A percentile compares a stretch with the other conserved stretches of the same genome.
Evolutionary conservation across 495 filamentous ascomycete genomes (phyloP).

Genomic region (Saxophila tyrrhenica): DNA sequence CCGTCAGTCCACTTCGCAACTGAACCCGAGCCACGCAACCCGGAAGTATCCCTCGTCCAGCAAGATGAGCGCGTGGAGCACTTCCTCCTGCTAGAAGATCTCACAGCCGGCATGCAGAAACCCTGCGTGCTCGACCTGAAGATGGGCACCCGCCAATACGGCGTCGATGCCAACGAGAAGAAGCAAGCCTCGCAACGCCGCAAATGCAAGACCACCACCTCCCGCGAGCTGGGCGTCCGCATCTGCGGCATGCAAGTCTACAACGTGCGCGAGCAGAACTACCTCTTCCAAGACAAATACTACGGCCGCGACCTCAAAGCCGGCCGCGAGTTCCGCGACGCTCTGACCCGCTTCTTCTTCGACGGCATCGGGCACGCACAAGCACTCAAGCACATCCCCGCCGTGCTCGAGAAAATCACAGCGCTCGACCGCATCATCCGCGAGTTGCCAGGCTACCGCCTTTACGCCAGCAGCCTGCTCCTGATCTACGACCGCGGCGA

Average conservation of each 20-base stretch:
- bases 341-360: slow-evolving; percentile 79
- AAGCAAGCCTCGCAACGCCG: slow-evolving; percentile 86
- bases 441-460: slow-evolving; percentile 70
- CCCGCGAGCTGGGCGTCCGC: slow-evolving; percentile 78
- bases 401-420: slow-evolving; percentile 71
- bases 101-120: slow-evolving; percentile 91
- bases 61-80: slow-evolving; percentile 69
- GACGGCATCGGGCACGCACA: slow-evolving; percentile 73
- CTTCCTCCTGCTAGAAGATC: slow-evolving; percentile 90
- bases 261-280: slow-evolving; percentile 72
- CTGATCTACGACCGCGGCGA: slow-evolving; percentile 84
- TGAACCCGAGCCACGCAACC: slow-evolving; percentile 46
- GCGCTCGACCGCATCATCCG: slow-evolving; percentile 73
- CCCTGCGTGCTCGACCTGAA: slow-evolving; percentile 96
- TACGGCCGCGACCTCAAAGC: slow-evolving; percentile 83
- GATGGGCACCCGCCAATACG: slow-evolving; percentile 98
- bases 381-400: slow-evolving; percentile 72
- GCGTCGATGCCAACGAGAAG: slow-evolving; percentile 81
- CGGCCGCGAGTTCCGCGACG: slow-evolving; percentile 80
- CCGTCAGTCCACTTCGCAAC: neutral
- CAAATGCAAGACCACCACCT: slow-evolving; percentile 89
- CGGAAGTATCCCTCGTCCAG: slow-evolving; percentile 65
- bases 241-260: slow-evolving; percentile 94
- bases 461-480: slow-evolving; percentile 89
- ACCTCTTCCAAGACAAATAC: slow-evolving; percentile 93